A percentile compares a stretch with the other conserved stretches of the same genome.
Evolutionary conservation across 768 basidiomycete genomes (phyloP).

Genomic region (Tricholoma furcatifolium): DNA sequence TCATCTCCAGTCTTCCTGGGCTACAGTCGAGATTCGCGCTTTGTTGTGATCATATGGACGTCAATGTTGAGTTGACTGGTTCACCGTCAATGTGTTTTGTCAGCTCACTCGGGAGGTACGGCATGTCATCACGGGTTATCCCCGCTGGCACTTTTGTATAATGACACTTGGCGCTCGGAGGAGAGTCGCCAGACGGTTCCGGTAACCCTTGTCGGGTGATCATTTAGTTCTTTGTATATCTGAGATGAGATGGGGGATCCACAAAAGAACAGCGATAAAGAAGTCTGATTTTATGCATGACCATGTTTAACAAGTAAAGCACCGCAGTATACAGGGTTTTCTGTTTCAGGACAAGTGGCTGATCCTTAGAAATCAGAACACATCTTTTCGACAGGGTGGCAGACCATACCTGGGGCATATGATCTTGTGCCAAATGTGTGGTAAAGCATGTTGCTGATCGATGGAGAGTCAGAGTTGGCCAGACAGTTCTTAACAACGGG

Average conservation of each 20-base stretch:
- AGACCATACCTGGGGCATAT: slow-evolving; percentile 4
- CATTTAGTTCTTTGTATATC: slow-evolving; percentile 11
- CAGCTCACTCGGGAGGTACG: slow-evolving; percentile 5
- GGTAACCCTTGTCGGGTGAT: slow-evolving; percentile 26
- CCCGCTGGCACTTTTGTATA: no score
- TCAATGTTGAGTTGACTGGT: not conserved
- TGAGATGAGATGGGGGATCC: not conserved
- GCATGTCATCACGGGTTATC: slow-evolving; percentile 7
- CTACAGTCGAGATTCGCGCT: slow-evolving; percentile 16
- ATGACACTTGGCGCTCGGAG: not conserved
- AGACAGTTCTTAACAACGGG: slow-evolving; percentile 19
- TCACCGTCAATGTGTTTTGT: slow-evolving; percentile 12
- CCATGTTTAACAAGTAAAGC: not conserved
- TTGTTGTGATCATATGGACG: slow-evolving; percentile 12
- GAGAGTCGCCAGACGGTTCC: slow-evolving; percentile 17
- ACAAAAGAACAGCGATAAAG: not conserved
- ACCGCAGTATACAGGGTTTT: not conserved
- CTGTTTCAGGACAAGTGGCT: not conserved
- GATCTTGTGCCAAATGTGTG: not conserved
- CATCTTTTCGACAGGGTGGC: slow-evolving; percentile 2
- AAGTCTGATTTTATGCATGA: no score
- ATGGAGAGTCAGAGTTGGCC: not conserved
- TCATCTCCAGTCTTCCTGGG: slow-evolving; percentile 11
- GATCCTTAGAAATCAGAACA: not conserved
- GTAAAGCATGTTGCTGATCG: not conserved